Conservation (phyloP, 768 basidiomycete species). For the Leucosporidium yakuticum region DNA sequence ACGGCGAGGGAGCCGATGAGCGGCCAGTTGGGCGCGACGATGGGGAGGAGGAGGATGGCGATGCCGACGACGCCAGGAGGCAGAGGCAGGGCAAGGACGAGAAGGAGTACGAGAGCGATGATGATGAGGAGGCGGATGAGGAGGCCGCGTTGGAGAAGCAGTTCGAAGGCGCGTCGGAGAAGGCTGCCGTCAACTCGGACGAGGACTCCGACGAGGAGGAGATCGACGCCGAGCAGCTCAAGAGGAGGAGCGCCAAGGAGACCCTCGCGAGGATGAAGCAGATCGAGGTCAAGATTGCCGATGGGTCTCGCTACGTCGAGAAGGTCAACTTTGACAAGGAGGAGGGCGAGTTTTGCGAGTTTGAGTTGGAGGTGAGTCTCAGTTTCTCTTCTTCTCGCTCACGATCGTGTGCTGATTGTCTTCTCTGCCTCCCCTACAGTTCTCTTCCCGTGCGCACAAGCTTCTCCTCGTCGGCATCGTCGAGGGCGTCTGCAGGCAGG, state of each 20-base stretch:
- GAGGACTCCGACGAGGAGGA: slow-evolving; percentile 39
- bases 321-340: slow-evolving; percentile 44
- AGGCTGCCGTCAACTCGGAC: slow-evolving; percentile 34
- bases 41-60: slow-evolving; percentile 68
- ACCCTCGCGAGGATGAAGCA: slow-evolving; percentile 27
- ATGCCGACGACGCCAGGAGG: slow-evolving; percentile 71
- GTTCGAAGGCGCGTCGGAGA: slow-evolving; percentile 35
- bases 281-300: slow-evolving; percentile 44
- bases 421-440: slow-evolving; percentile 50
- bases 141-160: slow-evolving; percentile 41
- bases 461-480: slow-evolving; percentile 87
- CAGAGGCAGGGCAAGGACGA: slow-evolving; percentile 65
- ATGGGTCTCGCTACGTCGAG: slow-evolving; percentile 60
- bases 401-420: background rate
- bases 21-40: slow-evolving; percentile 36
- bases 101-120: slow-evolving; percentile 66
- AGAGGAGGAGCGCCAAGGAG: slow-evolving; percentile 21
- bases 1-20: slow-evolving; percentile 54
- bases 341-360: slow-evolving; percentile 54
- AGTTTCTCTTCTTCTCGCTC: background rate
- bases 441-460: slow-evolving; percentile 81
- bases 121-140: slow-evolving; percentile 45
- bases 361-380: slow-evolving; percentile 71
- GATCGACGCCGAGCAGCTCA: slow-evolving; percentile 37
- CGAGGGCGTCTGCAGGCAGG: slow-evolving; percentile 74